Evolutionary conservation across 2,329 filamentous ascomycete genomes (phyloP), one percentile per base, ranked within the genome.

Genomic region (Arachnopeziza araneosa): DNA sequence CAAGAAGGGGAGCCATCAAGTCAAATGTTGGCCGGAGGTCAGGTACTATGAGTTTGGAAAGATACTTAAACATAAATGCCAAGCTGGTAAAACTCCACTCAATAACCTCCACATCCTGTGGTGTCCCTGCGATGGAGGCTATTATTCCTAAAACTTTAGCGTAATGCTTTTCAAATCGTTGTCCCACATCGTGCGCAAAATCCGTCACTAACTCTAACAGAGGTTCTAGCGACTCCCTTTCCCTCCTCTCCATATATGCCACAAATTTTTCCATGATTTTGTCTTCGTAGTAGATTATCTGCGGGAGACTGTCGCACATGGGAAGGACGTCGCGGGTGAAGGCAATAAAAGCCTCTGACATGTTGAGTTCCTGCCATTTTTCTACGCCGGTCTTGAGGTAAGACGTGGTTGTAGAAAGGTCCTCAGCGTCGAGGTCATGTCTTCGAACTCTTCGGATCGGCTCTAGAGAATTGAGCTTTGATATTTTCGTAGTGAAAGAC

Each of bases 31-130:
- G 91, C 63, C 90, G 82, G 64, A 99, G 76, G 71, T 99, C 90
- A 3, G 91, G 88, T 0, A 95, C 89, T 23, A 99, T 76, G 0
- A 98, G 82, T 64, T 91, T 87, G 1, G 92, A 96, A 5, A 99
- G 83, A 71, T 98, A 98, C 73, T 99, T 99, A 83, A 99, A 97
- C 50, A 98, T 80, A 80, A 96, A 99, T 52, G 95, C 92, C 59
- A 99, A 80, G 67, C 91, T 93, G 14, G 88, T 91, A 76, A 99
- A 99, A 55, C 91, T 93, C 93, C 93, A 98, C 76, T 99, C 95
- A 55, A 98, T 90, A n/a, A 96, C 92, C 64, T 93, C 90, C 24
- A 90, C 87, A 70, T 90, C 88, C 59, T 89, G 82, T 57, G 90
- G 85, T 68, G 85, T 89, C 57, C 87, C 87, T 12, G 92, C 93